Evolutionary conservation across 1,284 basidiomycete species (phyloP), one percentile per base, ranked within the genome.

Genomic region (Singerocomus rubriflavus): DNA sequence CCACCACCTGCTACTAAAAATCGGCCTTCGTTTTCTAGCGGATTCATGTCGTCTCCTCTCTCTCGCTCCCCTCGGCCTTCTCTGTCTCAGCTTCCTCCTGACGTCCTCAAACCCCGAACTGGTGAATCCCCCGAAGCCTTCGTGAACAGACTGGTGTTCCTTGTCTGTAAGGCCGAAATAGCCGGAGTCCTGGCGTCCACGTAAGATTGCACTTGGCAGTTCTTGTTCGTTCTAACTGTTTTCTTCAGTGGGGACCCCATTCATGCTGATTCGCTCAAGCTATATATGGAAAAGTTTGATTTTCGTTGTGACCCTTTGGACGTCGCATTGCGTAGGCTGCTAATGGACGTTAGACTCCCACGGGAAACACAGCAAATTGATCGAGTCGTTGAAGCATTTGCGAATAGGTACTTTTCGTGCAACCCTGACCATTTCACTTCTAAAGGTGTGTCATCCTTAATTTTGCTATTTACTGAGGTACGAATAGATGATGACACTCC

Each of bases 291-390:
- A 40, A 79, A 80, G 37, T 98, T 98, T 68, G 80, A 88, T 59
- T 98, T 98, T 65, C 71, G 73, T 13, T 77, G 81, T 43, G 86
- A 91, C 59, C 88, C 97, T 11, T 77, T 99, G 38, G 97, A 99
- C 65, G 85, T 99, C 36, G 92, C 97, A 6, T 71, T 99, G 41
- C 88, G 97, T 31, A 87, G 86, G 62, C 69, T 99, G 49, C 78
- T 99, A 33, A 93, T 98, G 89, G 84, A 93, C 59, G 82, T 97
- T 42, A 85, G 88, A 45, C 78, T 99, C 43, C 96, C 96, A 4
- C 81, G 86, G 54, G 96, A 99, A 74, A 98, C 96, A 0, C 97
- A 99, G 67, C 96, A 99, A 71, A 99, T 99, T 54, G 97, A 99
- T 69, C 82, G 96, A 46, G 91, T 98, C 45, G 93, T 99, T 66